Conservation (phyloP, 2,329 filamentous ascomycete genomes). For the Pyrenochaeta sp. region DNA sequence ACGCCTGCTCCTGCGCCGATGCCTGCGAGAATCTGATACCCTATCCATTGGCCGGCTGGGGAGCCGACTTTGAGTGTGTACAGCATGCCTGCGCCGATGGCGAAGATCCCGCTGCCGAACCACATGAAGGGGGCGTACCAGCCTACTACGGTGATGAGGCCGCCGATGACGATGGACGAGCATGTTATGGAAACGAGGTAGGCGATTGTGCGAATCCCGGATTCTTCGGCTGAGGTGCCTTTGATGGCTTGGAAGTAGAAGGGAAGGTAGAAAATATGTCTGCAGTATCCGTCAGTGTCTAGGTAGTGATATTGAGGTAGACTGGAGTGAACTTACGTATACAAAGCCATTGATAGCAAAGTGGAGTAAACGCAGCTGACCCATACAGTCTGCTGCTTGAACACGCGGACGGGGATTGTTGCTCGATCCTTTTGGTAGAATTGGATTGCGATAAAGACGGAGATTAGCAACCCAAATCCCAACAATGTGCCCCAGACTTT, state of each 20-base stretch:
- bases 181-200: constrained; percentile 42
- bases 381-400: constrained; percentile 49
- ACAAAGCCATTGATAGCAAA: constrained; percentile 50
- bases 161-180: constrained; percentile 38
- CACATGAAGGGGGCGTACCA: constrained; percentile 51
- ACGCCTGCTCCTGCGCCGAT: constrained; percentile 54
- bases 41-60: constrained; percentile 46
- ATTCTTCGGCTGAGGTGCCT: constrained; percentile 49
- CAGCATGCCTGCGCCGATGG: constrained; percentile 50
- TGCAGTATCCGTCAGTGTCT: constrained; percentile 10
- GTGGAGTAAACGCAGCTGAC: constrained; percentile 45
- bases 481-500: constrained; percentile 61
- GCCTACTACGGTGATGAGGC: constrained; percentile 36
- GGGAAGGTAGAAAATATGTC: constrained; percentile 50
- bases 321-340: constrained; percentile 34
- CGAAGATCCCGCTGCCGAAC: constrained; percentile 43
- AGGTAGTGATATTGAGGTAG: neutral
- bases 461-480: constrained; percentile 56
- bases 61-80: constrained; percentile 45
- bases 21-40: constrained; percentile 51
- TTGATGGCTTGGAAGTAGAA: constrained; percentile 57
- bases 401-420: constrained; percentile 40
- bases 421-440: constrained; percentile 39
- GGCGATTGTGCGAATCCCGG: constrained; percentile 46
- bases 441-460: constrained; percentile 53